Evolutionary conservation across 352 stramenopile genomes (phyloP), one percentile per base, ranked within the genome.

Genomic region (Globisporangium abappressorium): DNA sequence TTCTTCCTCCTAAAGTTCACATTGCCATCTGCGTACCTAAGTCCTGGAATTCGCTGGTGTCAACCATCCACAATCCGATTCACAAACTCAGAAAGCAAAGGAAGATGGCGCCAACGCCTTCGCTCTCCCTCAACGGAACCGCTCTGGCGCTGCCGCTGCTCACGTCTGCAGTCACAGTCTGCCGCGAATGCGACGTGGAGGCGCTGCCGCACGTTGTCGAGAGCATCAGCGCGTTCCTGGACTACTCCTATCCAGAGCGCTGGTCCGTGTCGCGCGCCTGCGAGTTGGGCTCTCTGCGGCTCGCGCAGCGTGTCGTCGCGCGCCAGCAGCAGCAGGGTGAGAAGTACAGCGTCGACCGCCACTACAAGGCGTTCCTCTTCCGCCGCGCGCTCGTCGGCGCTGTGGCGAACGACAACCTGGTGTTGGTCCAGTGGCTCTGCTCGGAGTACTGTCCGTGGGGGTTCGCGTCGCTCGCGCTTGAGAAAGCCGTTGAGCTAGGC

Each of bases 311-410:
- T n/a, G 8, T 63, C 11, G 12, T n/a, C n/a, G 34, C 12, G 4
- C 36, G 57, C 14, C 34, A 43, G 7, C 46, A 22, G 46, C 46
- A 22, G 20, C n/a, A 47, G 20, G 14, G 20, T 20, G 57, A 63
- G 36, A 26, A 34, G 0, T 47, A 47, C 41, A 41, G 22, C n/a
- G 14, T 43, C 12, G 22, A 54, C 36, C 36, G 57, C 5, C 57
- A 63, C 57, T 63, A 53, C 57, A 43, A 28, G n/a, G 57, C 57
- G 22, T 63, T 63, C 57, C 57, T 63, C 34, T 63, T 63, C 34
- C 22, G 57, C 0, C 12, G 22, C 26, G 36, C 57, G 6, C 57
- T 63, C 36, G 11, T 63, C 1, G 36, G 34, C 4, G 57, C 57
- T 3, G 57, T 54, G 34, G 22, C n/a, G 6, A 63, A 46, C 5